phyloP scores from a whole-genome alignment of 1,284 basidiomycete species.

The Cutaneotrichosporon arboriforme region DNA sequence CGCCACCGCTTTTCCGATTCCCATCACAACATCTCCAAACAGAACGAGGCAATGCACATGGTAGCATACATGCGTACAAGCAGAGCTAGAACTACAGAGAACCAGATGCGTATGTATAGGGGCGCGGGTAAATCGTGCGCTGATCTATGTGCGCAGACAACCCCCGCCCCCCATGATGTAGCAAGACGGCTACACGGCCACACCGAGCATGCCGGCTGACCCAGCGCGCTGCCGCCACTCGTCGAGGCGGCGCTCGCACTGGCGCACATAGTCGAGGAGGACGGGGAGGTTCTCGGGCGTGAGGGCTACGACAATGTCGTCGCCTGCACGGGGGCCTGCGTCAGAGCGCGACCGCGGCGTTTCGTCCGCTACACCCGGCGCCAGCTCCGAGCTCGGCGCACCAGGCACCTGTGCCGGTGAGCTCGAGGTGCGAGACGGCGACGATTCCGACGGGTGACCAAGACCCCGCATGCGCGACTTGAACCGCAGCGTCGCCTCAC shows the following conservation, averaged over 20 bases:
- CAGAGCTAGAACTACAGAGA: no score
- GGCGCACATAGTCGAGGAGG: constrained; percentile 36
- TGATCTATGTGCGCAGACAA: no score
- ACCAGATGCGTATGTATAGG: no score
- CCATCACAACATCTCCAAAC: no score
- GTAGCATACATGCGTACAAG: no score
- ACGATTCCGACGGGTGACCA: constrained; percentile 13
- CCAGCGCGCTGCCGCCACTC: constrained; percentile 32
- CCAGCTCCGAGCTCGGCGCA: background rate
- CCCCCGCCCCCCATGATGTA: no score
- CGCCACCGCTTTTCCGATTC: no score
- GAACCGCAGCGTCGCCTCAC: constrained; percentile 13
- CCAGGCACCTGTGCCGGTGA: constrained; percentile 3
- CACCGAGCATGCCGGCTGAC: background rate
- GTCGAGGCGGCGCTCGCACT: constrained; percentile 37
- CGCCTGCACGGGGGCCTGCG: background rate
- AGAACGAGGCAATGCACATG: no score
- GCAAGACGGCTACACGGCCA: no score
- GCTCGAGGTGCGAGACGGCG: constrained; percentile 9
- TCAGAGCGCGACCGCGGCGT: constrained; percentile 14
- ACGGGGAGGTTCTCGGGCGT: constrained; percentile 43
- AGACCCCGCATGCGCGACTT: constrained; percentile 15
- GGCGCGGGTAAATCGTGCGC: no score
- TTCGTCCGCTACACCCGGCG: constrained; percentile 1
- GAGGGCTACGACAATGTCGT: constrained; percentile 28